Conservation (phyloP, 2,329 filamentous ascomycete genomes). For the Diaporthe eres region DNA sequence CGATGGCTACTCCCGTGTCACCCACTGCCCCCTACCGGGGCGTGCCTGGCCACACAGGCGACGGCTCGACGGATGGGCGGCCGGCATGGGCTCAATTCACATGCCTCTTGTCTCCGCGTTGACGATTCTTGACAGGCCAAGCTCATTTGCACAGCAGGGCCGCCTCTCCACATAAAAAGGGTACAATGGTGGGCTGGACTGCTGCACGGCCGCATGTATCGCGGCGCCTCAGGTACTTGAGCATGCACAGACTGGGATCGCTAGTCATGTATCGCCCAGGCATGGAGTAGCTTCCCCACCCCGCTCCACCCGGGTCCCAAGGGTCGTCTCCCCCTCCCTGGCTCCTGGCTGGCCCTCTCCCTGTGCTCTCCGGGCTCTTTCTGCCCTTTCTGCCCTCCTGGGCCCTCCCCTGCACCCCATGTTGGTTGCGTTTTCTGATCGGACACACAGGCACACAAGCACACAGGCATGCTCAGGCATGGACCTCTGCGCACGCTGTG, state of each 20-base stretch:
- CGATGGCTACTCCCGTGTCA: constrained; percentile 29
- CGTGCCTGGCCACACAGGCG: constrained; percentile 2
- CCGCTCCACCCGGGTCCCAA: constrained; percentile 23
- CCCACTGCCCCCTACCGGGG: constrained; percentile 1
- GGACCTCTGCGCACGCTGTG: constrained; percentile 17
- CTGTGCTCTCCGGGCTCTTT: not conserved
- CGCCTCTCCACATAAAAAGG: constrained; percentile 16
- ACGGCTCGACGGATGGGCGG: constrained; percentile 33
- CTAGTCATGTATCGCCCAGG: constrained; percentile 29
- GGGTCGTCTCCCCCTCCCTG: constrained; percentile 18
- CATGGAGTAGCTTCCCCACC: constrained; percentile 23
- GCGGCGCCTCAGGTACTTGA: constrained; percentile 18
- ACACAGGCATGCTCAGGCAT: constrained; percentile 11
- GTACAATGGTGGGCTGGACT: constrained; percentile 17
- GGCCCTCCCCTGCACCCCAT: constrained; percentile 1
- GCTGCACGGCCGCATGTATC: constrained; percentile 17
- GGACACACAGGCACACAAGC: constrained; percentile 8
- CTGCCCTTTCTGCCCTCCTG: not conserved
- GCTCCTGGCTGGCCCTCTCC: constrained; percentile 15
- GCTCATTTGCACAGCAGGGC: constrained; percentile 21
- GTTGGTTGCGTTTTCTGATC: constrained; percentile 29
- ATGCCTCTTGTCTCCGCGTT: constrained; percentile 16
- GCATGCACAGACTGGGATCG: constrained; percentile 21
- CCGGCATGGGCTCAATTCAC: constrained; percentile 30
- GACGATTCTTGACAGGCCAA: constrained; percentile 18